Evolutionary conservation across 2,329 filamentous ascomycete species (phyloP).

Genomic region (Epicoccum sorghinum): DNA sequence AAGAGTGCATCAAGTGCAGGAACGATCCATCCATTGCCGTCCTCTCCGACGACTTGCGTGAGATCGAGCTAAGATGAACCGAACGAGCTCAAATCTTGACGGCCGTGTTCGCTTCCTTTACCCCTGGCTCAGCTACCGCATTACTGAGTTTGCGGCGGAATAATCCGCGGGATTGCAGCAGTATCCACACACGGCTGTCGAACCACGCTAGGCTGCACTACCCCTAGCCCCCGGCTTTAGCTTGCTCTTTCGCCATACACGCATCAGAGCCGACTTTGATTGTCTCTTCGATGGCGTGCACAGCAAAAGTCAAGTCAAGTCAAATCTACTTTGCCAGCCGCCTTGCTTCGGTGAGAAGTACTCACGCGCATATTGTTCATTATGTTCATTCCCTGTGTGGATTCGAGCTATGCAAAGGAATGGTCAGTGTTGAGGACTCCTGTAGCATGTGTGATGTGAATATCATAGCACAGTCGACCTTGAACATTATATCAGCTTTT

Average conservation of each 20-base stretch:
- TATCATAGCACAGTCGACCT: too few relatives aligned
- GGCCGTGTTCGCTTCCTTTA: constrained; percentile 12
- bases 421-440: too few relatives aligned
- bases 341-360: not conserved
- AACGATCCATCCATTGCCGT: constrained; percentile 2
- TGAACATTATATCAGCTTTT: too few relatives aligned
- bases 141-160: not conserved
- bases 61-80: constrained; percentile 10
- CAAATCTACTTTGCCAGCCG: constrained; percentile 13
- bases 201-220: constrained; percentile 1
- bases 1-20: not conserved
- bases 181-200: constrained; percentile 6
- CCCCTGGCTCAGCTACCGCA: not conserved
- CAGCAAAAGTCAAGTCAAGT: constrained; percentile 18
- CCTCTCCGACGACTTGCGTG: not conserved
- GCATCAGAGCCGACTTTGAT: not conserved
- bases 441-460: too few relatives aligned
- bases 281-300: constrained; percentile 18
- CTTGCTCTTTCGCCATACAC: constrained; percentile 20
- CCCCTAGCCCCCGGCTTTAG: constrained; percentile 17
- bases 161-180: constrained; percentile 1
- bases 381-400: too few relatives aligned
- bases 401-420: too few relatives aligned
- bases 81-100: constrained; percentile 4
- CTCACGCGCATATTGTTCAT: too few relatives aligned